Evolutionary conservation across 495 filamentous ascomycete species (phyloP), one percentile per base, ranked within the genome.

Genomic region (Penicillium robsamsonii): DNA sequence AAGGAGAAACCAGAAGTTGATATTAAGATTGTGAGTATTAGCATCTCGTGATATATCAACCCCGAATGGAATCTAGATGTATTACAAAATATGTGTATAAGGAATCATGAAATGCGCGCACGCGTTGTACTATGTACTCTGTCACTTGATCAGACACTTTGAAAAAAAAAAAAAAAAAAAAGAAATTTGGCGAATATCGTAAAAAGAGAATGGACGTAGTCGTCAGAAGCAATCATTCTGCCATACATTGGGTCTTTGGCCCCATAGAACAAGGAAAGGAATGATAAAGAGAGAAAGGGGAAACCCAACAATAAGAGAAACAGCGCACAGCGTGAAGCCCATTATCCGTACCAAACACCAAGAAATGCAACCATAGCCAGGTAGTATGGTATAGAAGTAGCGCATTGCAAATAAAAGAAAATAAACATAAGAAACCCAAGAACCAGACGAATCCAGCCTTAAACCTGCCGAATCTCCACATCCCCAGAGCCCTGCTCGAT

Each of bases 1-100:
- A 97, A 97, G 78, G 95, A 99, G 74, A 93, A 91, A 77, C 94
- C 95, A 15, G 89, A 93, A 71, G 91, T 96, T 60, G 93, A 97
- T 75, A 89, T 99, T 60, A 97, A 96, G 78, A 94, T 99, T 68
- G 82, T 99, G 29, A 97, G 88, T 70, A 94, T 99, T 50, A 73
- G 55, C 27, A 64, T 79, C 5, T 69, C 69, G 7, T 73, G 47
- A 64, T 8, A 15, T 15, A 35, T 7, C 20, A 3, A 1, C 18
- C 25, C 2, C 15, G 6, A 13, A 13, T 15, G 7, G 10, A 40
- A 9, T 50, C 35, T 25, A 40, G 8, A 10, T 29, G 12, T 48
- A 35, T 48, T 12, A 18, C 9, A 22, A 35, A 10, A 27, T 31
- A 35, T 29, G 30, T 54, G 13, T 54, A 46, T 46, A 46, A 37